Evolutionary conservation across 129 eudicot species (phyloP), one percentile per base, ranked within the genome.

Genomic region (Sambucus nigra): DNA sequence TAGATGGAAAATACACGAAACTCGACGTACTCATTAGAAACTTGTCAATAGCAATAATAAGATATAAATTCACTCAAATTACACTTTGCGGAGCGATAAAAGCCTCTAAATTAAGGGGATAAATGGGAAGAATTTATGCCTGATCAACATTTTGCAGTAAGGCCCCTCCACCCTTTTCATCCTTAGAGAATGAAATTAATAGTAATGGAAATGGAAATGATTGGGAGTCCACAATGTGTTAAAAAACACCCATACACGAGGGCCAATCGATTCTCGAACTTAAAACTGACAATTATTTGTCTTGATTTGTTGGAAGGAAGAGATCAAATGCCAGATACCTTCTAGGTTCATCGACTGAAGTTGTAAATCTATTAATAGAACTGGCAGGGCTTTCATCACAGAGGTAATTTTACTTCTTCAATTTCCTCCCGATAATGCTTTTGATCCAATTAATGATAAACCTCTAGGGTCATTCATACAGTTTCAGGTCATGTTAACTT

Each of bases 231-330:
- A 51, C 51, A 55, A 60, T 67, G 68, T 73, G 67, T 3, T 69
- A 59, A 1, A 25, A 55, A 24, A 45, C 59, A 59, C 51, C 72
- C 7, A 20, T 74, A 45, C 80, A 52, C 38, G 75, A 74, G 25
- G 74, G 78, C 3, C 65, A 78, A 23, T 76, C 79, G 7, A 89
- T 85, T 35, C 81, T 89, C 20, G 97, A 89, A 59, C 88, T 89
- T 18, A 76, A 77, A 25, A 78, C 69, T 6, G 95, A 78, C 21
- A 84, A 89, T 50, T 89, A 84, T 48, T 81, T 89, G 81, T 89
- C 97, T 22, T 89, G 95, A 60, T 80, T 88, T 0, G 94, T 89
- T 49, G 97, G 97, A 23, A 51, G 88, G n/a, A 84, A 72, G 26
- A 67, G 73, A 9, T 81, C 97, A 0, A 78, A 55, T 49, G 95